Evolutionary conservation across 2,329 filamentous ascomycete species (phyloP), one percentile per base, ranked within the genome.

Genomic region (Venturia nashicola): DNA sequence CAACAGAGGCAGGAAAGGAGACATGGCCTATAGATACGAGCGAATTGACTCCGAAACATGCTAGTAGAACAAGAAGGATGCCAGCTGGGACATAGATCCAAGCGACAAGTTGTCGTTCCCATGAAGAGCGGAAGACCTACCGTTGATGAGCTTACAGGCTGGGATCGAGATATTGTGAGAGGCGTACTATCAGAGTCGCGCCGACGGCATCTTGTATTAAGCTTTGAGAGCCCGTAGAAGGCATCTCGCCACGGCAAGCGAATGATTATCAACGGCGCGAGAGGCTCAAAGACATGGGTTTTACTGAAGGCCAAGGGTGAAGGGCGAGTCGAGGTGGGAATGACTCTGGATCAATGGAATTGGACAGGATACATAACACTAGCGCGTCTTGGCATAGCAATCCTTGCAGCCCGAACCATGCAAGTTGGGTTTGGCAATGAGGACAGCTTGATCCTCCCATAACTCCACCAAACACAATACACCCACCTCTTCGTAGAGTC

Each of bases 1-100:
- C 82, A 3, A 86, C 83, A 2, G 82, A 85, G 2, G 83, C 80
- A 0, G 83, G 83, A 66, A 86, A 86, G 0, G 80, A 76, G 8
- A 85, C 77, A 27, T 76, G 75, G 63, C 78, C 77, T 8, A 80
- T 70, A 14, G 73, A 73, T 65, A 79, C 77, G 1, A 77, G 70
- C 57, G 71, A 70, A 68, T 77, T 71, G 42, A 78, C 68, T 7
- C 76, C 77, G 68, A 76, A 77, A 66, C 75, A 77, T 61, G 73
- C 70, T 23, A 76, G 67, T 8, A 79, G 68, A 42, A 77, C 73
- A 11, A 74, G 57, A 0, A 77, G 42, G 62, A 76, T 66, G 18
- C 76, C 76, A 59, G 76, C 48, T 0, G 83, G 83, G 0, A 84
- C 78, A 66, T 77, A 78, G 34, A 85, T 57, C 80, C 82, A 86